These are phyloP conservation scores for Mycena floridula DNA, from an alignment of 768 basidiomycete genomes.

Conservation along the genomic window DNA sequence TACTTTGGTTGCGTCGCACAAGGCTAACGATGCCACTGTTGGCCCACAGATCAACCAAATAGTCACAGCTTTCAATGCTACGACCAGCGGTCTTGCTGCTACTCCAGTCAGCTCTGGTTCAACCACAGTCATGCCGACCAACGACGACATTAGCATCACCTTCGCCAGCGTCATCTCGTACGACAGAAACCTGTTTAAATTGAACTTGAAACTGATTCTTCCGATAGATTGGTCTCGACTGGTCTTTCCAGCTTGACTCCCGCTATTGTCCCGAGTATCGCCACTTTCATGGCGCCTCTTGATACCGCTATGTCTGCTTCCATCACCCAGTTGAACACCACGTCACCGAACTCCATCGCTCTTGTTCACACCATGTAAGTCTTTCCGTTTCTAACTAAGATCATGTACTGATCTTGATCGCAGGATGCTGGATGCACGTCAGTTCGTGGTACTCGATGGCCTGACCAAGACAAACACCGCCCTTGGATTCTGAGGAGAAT, in stretches of 20 bases:
- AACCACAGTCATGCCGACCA: conserved; percentile 8
- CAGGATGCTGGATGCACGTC: conserved; percentile 9
- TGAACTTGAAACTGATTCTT: too few relatives aligned
- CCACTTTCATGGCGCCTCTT: too few relatives aligned
- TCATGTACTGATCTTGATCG: neutral
- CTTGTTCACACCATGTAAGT: conserved; percentile 10
- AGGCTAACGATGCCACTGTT: neutral
- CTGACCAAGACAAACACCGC: conserved; percentile 7
- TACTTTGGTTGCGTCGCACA: neutral
- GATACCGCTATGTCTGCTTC: conserved; percentile 8
- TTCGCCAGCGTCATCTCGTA: too few relatives aligned
- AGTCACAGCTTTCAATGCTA: conserved; percentile 2
- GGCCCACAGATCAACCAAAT: neutral
- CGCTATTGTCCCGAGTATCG: too few relatives aligned
- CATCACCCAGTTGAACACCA: conserved; percentile 7
- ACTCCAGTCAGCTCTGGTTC: conserved; percentile 10
- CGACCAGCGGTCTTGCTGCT: conserved; percentile 1
- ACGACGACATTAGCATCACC: conserved; percentile 11
- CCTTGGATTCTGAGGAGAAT: conserved; percentile 9
- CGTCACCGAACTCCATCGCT: conserved; percentile 4
- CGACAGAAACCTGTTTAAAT: too few relatives aligned
- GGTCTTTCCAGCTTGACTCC: too few relatives aligned
- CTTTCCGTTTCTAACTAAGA: neutral
- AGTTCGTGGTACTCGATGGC: conserved; percentile 6
- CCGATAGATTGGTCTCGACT: too few relatives aligned